Base-by-base conservation (phyloP, 208 protist species). In the Trypanosoma avium region DNA sequence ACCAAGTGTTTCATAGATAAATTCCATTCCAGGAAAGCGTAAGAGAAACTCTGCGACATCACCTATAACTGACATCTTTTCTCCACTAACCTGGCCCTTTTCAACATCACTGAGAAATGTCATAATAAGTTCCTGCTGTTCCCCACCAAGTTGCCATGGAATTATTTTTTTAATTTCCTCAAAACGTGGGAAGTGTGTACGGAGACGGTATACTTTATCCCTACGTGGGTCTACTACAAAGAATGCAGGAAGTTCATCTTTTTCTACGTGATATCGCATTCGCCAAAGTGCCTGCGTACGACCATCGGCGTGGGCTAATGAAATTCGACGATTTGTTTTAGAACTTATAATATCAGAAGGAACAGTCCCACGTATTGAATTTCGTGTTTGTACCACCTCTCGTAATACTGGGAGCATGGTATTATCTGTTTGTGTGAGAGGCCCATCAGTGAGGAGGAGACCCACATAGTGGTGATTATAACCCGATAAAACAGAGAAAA, bases 141-240 rank as follows among this genome's bases (percentile, higher is more conserved):
- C 68, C 0, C 90, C 90, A 17, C 69, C 76, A 12, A 86, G 29
- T 19, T 38, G 38, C 90, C 90, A 96, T 26, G 90, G 90, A 0
- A 71, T 62, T 19, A 77, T 19, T 24, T 40, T 35, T 68, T 93
- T 93, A 32, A 93, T 84, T 13, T 22, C 67, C 70, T 92, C 82
- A 49, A 93, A 90, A 17, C 52, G 64, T 17, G 79, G 84, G 6
- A 78, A 64, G 45, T 73, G 80, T 3, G 59, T 88, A 63, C 77
- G 61, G 54, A 84, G 69, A 29, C 83, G 79, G 70, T 79, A 95
- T 38, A 90, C 65, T 32, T 84, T 81, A 40, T 92, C 72, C 12
- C 83, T 83, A 47, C 75, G 61, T 21, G 82, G 76, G 70, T 95
- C 90, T 26, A 93, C 76, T 32, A 93, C 74, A 36, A 96, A 1